Conservation (phyloP, 345 rosid genomes). For the Lumnitzera littorea region DNA sequence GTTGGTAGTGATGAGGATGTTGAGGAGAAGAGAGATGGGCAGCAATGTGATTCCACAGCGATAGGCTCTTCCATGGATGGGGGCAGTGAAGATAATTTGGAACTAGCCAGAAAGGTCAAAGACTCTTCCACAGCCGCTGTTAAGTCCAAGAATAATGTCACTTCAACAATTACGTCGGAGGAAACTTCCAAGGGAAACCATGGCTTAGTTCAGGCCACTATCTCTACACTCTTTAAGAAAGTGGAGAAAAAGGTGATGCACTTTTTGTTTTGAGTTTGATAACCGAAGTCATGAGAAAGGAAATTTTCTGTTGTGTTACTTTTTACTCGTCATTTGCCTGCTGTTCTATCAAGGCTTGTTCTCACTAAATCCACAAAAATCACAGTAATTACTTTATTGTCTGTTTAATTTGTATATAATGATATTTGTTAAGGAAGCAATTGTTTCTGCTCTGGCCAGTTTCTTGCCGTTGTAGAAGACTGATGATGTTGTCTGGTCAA, state of each 20-base stretch:
- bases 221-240: conserved; percentile 69
- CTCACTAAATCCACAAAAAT: too few relatives aligned
- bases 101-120: conserved; percentile 8
- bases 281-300: background rate
- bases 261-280: background rate
- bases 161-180: conserved; percentile 21
- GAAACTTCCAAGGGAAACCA: conserved; percentile 21
- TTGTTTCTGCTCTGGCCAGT: too few relatives aligned
- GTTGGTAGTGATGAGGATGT: conserved; percentile 33
- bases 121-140: conserved; percentile 15
- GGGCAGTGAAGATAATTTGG: conserved; percentile 8
- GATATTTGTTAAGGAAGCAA: too few relatives aligned
- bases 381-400: too few relatives aligned
- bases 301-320: background rate
- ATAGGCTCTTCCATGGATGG: conserved; percentile 8
- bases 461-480: too few relatives aligned
- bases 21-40: conserved; percentile 33
- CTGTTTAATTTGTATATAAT: too few relatives aligned
- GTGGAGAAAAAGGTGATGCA: conserved; percentile 49
- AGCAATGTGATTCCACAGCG: conserved; percentile 16
- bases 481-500: too few relatives aligned
- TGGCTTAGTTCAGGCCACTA: conserved; percentile 65
- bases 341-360: background rate
- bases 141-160: conserved; percentile 23
- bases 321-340: background rate